These are phyloP conservation scores for Colletotrichum sp. DNA, from an alignment of 2,329 filamentous ascomycete genomes.

Conservation along the genomic window DNA sequence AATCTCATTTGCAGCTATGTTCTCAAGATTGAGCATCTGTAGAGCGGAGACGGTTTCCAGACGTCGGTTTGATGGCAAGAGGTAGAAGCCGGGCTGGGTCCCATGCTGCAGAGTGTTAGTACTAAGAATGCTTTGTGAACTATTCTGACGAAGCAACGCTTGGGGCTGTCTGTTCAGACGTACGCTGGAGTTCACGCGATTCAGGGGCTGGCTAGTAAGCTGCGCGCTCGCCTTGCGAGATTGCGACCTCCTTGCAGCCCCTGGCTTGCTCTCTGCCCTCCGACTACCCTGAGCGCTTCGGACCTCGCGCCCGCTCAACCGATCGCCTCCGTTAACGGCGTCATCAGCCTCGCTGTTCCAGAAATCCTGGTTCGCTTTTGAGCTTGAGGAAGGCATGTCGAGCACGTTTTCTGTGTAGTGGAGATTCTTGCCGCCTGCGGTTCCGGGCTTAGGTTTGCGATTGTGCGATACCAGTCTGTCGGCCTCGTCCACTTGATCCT, in stretches of 20 bases:
- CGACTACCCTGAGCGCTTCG: conserved; percentile 56
- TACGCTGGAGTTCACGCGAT: conserved; percentile 54
- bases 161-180: conserved; percentile 29
- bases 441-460: conserved; percentile 70
- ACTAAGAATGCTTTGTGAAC: conserved; percentile 1
- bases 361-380: conserved; percentile 54
- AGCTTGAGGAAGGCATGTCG: conserved; percentile 55
- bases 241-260: conserved; percentile 54
- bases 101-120: conserved; percentile 32
- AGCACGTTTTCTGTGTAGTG: conserved; percentile 93
- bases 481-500: conserved; percentile 87
- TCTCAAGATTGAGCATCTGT: conserved; percentile 92
- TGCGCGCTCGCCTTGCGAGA: conserved; percentile 60
- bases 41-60: conserved; percentile 72
- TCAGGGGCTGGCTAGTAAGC: conserved; percentile 43
- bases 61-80: conserved; percentile 59
- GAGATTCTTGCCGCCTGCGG: conserved; percentile 84
- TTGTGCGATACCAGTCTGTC: conserved; percentile 93
- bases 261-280: conserved; percentile 58
- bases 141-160: conserved; percentile 17
- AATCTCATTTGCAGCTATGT: conserved; percentile 85
- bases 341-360: conserved; percentile 82
- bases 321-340: conserved; percentile 50
- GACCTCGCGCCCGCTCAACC: conserved; percentile 53
- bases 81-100: conserved; percentile 53